Evolutionary conservation across 2,329 filamentous ascomycete genomes (phyloP).

Genomic region (Tolypocladium sp.): DNA sequence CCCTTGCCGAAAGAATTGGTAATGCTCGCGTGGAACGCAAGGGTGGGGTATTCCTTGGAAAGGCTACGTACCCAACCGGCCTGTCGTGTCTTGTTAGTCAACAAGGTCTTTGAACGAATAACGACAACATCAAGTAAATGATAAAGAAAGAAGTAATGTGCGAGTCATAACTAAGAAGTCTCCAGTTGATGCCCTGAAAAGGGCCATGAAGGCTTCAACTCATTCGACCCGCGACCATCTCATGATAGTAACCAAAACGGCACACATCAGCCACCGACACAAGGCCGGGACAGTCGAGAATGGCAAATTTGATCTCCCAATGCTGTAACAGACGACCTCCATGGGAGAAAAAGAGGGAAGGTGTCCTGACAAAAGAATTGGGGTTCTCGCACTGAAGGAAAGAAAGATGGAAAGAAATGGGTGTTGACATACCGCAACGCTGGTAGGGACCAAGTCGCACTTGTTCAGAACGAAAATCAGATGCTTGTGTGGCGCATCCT

Average conservation of each 20-base stretch:
- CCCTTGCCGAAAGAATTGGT: constrained; percentile 97
- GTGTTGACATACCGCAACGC: constrained; percentile 64
- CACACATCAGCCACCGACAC: constrained; percentile 54
- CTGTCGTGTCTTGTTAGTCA: constrained; percentile 37
- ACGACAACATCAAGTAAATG: constrained; percentile 12
- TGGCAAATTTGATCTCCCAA: constrained; percentile 78
- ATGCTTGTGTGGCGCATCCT: constrained; percentile 95
- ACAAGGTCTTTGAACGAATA: background rate
- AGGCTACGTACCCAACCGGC: constrained; percentile 85
- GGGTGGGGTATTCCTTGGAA: constrained; percentile 84
- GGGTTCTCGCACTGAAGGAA: constrained; percentile 33
- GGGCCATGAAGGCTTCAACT: constrained; percentile 86
- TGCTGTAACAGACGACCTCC: constrained; percentile 96
- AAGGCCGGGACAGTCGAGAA: constrained; percentile 25
- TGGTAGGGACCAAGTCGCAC: constrained; percentile 78
- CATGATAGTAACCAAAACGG: constrained; percentile 85
- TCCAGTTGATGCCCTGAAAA: constrained; percentile 50
- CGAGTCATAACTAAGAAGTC: constrained; percentile 99
- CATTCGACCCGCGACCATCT: constrained; percentile 78
- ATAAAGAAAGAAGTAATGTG: constrained; percentile 37
- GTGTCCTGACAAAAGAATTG: constrained; percentile 80
- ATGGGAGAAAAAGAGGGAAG: constrained; percentile 56
- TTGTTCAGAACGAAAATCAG: constrained; percentile 43
- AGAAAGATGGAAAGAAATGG: constrained; percentile 2
- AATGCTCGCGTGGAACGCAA: constrained; percentile 90